Evolutionary conservation across 129 eudicot genomes (phyloP).

Genomic region (Arctium minus): DNA sequence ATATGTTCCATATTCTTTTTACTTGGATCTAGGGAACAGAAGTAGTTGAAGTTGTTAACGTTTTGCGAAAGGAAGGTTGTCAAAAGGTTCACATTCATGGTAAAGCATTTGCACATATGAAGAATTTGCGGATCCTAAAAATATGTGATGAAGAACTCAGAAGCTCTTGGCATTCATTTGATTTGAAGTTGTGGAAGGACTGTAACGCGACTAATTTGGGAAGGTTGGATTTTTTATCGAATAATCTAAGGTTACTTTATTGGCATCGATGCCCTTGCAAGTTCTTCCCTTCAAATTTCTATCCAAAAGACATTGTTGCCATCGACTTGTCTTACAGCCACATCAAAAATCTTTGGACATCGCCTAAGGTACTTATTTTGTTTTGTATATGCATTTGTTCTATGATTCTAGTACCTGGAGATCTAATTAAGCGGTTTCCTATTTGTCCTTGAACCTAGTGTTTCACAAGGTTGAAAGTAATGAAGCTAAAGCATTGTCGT

Average conservation of each 20-base stretch:
- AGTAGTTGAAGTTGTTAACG: constrained; percentile 8
- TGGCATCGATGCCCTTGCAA: constrained; percentile 16
- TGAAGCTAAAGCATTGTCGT: too few species aligned
- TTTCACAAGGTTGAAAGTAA: too few species aligned
- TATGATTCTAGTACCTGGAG: not conserved
- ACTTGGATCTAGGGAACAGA: not conserved
- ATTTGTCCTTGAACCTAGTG: too few species aligned
- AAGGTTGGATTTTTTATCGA: not conserved
- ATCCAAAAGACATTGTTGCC: constrained; percentile 21
- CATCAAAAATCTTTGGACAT: constrained; percentile 16
- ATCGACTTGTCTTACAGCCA: constrained; percentile 7
- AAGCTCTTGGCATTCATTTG: not conserved
- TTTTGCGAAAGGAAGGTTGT: not conserved
- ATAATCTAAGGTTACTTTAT: constrained; percentile 15
- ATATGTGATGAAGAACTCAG: not conserved
- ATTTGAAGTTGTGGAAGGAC: not conserved
- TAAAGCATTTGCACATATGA: constrained; percentile 7
- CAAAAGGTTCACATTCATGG: not conserved
- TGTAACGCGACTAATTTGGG: not conserved
- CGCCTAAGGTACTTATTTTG: constrained; percentile 10
- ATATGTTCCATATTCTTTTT: not conserved
- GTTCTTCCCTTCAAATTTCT: constrained; percentile 15
- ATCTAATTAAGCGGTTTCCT: too few species aligned
- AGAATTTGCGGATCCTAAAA: constrained; percentile 5
- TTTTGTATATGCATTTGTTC: too few species aligned